Base-by-base conservation (phyloP, 2,329 filamentous ascomycete genomes). In the Pestalotiopsis sp. region DNA sequence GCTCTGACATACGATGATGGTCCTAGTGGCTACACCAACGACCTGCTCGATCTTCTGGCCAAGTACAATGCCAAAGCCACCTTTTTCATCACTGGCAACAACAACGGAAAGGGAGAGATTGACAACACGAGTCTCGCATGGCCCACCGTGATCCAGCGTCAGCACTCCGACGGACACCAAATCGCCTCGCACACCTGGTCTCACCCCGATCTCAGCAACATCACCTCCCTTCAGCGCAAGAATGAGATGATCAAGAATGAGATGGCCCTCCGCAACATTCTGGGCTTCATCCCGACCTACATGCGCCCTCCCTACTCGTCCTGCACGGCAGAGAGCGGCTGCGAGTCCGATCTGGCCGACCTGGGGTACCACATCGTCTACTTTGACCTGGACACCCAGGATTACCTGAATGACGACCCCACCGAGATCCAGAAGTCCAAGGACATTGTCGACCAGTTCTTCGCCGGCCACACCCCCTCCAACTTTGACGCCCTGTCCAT, bases 1-100 rank as follows among this genome's bases (percentile, higher is more conserved):
- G 90, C 90, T 20, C 77, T 92, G 67, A 92, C 90, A 0, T 92
- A 87, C 72, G 90, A 92, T 72, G 90, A 92, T 75, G 90, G 90
- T 1, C 90, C 90, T 25, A 87, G 87, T 71, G 78, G 83, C 23
- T 91, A 89, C 77, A 92, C 90, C 1, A 79, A 80, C 56, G 85
- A 90, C 70, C 83, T 92, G 13, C 82, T 92, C 13, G 87, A 92
- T 73, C 82, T 90, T 66, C 83, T 92, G 60, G 83, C 77, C 73
- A 82, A 80, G 31, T 90, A 91, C 74, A 81, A 85, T 36, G 89
- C 88, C 14, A 90, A 88, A 71, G 90, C 89, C 1, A 92, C 91
- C 2, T 93, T 93, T 77, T 92, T 92, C 77, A 83, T 92, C 70
- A 88, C 85, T 7, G 87, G 87, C 4, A 87, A 84, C 77, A 88